Evolutionary conservation across 768 basidiomycete species (phyloP).

Genomic region (Hericium rajendrae): DNA sequence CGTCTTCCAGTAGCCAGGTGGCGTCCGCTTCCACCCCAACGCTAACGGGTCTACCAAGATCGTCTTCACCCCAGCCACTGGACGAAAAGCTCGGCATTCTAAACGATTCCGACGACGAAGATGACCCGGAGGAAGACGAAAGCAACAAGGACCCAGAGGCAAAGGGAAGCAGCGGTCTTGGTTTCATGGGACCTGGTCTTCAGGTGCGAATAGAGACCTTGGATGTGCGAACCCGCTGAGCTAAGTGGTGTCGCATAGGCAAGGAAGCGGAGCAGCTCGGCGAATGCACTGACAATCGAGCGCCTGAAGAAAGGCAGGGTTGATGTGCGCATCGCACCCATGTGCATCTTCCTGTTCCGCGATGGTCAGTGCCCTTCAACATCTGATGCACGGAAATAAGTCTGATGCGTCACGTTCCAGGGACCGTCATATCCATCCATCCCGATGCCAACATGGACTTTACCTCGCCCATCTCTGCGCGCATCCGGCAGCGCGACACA

Average conservation of each 20-base stretch:
- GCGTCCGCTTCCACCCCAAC: conserved; percentile 4
- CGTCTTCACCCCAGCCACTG: conserved; percentile 22
- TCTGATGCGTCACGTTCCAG: conserved; percentile 20
- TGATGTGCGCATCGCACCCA: conserved; percentile 47
- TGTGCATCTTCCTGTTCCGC: conserved; percentile 60
- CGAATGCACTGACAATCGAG: conserved; percentile 19
- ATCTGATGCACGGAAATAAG: no score
- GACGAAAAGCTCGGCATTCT: conserved; percentile 9
- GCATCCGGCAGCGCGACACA: conserved; percentile 49
- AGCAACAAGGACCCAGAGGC: no score
- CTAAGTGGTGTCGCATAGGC: conserved; percentile 7
- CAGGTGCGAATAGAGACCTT: no score
- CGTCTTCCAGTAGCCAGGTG: neutral
- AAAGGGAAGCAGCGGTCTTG: no score
- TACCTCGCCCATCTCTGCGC: conserved; percentile 45
- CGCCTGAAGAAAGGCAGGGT: conserved; percentile 45
- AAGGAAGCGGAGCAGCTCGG: conserved; percentile 22
- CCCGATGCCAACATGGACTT: conserved; percentile 35
- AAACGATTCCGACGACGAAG: conserved; percentile 17
- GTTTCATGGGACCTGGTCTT: no score
- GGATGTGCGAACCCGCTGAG: no score
- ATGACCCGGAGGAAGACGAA: conserved; percentile 13
- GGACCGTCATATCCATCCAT: conserved; percentile 56
- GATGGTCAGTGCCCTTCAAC: conserved; percentile 34
- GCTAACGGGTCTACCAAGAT: conserved; percentile 24